Base-by-base conservation (phyloP, 1,139 yeast species). In the Yamadazyma trypodendri region DNA sequence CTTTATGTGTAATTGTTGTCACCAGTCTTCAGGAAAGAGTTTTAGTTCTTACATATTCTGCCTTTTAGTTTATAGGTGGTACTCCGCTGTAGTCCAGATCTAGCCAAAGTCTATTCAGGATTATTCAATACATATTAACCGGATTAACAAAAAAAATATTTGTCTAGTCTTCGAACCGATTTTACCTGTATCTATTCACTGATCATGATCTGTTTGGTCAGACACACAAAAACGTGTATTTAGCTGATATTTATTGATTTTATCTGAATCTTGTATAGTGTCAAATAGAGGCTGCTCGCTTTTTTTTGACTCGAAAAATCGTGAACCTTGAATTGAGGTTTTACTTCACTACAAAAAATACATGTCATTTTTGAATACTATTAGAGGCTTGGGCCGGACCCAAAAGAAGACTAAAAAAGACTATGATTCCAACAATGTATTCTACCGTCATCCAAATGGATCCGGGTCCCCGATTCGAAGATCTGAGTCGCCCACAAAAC, bases 331-430 rank as follows among this genome's bases (percentile, higher is more conserved):
- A 6, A 6, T 18, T 18, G 21, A 18, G 21, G 21, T 18, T 18
- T 18, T 8, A 8, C 21, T 18, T 18, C 21, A 18, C 21, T 18
- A 18, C 21, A 18, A 18, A 18, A 18, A 5, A 18, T 18, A 13
- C 22, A 71, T 71, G 77, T 71, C 76, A 16, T 71, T 71, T 45
- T 57, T 71, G 34, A 69, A 68, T 48, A 63, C 72, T 40, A 66
- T 63, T 35, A 69, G 85, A 55, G 86, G 87, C 18, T 73, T 81
- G 44, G 85, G 86, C 24, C 68, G 88, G 52, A 71, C 77, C 43
- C 74, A 82, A 24, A 79, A 79, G 49, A 80, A 80, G 59, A 62
- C 60, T 42, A 69, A 67, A 48, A 68, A 70, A 46, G 65, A 75
- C 44, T 31, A 10, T 13, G 70, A 72, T 32, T 57, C 70, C 32